Evolutionary conservation across 2,329 filamentous ascomycete genomes (phyloP).

Genomic region (Escovopsis sp.): DNA sequence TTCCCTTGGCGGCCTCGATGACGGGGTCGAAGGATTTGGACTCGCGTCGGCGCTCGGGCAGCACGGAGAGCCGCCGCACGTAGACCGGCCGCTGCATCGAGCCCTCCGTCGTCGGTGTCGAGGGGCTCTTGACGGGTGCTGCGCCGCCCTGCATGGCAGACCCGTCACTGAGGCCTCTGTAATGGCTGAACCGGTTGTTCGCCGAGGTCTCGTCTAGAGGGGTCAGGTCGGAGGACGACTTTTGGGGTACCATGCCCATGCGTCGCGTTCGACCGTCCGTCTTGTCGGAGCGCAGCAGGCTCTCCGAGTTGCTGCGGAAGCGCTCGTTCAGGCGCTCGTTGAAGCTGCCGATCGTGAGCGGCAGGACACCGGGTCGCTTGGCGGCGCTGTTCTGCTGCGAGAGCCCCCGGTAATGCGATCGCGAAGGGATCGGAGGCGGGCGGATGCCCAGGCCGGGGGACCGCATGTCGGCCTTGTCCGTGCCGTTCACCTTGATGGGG

Average conservation of each 20-base stretch:
- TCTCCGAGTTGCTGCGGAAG: conserved; percentile 49
- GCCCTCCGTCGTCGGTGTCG: conserved; percentile 40
- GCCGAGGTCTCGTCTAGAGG: conserved; percentile 46
- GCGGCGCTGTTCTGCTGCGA: conserved; percentile 51
- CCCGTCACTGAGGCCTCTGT: conserved; percentile 51
- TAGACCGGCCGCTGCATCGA: conserved; percentile 44
- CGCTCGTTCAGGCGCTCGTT: conserved; percentile 58
- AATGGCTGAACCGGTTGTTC: conserved; percentile 52
- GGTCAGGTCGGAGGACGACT: conserved; percentile 36
- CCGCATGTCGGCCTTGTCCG: conserved; percentile 50
- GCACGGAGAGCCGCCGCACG: conserved; percentile 45
- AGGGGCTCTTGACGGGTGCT: conserved; percentile 33
- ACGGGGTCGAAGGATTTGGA: conserved; percentile 46
- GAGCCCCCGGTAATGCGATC: conserved; percentile 62
- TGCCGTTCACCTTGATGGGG: conserved; percentile 57
- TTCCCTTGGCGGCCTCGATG: conserved; percentile 49
- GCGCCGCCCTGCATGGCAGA: conserved; percentile 46
- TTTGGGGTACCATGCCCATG: conserved; percentile 49
- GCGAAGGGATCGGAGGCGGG: conserved; percentile 61
- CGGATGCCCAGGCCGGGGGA: conserved; percentile 48
- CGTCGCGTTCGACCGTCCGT: conserved; percentile 41
- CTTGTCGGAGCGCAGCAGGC: conserved; percentile 36
- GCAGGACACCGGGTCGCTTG: conserved; percentile 59
- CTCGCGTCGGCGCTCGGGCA: conserved; percentile 47
- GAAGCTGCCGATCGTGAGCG: conserved; percentile 49